phyloP scores from a whole-genome alignment of 2,329 filamentous ascomycete species.

The Arthrobotrys entomopaga region DNA sequence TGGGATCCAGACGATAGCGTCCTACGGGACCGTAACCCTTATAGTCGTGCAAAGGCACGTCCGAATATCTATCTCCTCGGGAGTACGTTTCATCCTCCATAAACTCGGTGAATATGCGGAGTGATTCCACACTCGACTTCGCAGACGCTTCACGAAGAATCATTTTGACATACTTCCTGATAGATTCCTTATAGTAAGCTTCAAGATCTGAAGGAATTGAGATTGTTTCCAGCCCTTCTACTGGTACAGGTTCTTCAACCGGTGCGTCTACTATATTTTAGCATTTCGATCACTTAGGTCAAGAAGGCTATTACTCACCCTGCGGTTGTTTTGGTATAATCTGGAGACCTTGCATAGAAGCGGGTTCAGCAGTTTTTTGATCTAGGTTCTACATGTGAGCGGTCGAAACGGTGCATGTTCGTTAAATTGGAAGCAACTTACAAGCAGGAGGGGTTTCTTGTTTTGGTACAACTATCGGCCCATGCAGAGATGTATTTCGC shows the following conservation, averaged over 20 bases:
- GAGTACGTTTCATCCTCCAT: slow-evolving; percentile 59
- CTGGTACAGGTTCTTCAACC: background rate
- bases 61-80: slow-evolving; percentile 58
- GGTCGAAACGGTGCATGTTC: background rate
- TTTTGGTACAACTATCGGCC: slow-evolving; percentile 12
- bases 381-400: slow-evolving; percentile 14
- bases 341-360: slow-evolving; percentile 13
- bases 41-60: slow-evolving; percentile 51
- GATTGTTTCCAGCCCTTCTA: slow-evolving; percentile 31
- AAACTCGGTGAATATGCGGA: slow-evolving; percentile 58
- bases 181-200: slow-evolving; percentile 57
- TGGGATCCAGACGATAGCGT: slow-evolving; percentile 40
- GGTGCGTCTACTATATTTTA: slow-evolving; percentile 17
- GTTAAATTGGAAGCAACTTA: slow-evolving; percentile 12
- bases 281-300: background rate
- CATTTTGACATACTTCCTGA: slow-evolving; percentile 58
- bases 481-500: slow-evolving; percentile 21
- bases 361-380: slow-evolving; percentile 9
- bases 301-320: slow-evolving; percentile 12
- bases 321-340: slow-evolving; percentile 5
- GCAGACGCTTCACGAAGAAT: slow-evolving; percentile 58
- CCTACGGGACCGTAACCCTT: slow-evolving; percentile 45
- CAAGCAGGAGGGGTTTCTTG: slow-evolving; percentile 8
- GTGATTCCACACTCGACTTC: slow-evolving; percentile 57
- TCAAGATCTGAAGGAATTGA: slow-evolving; percentile 55